Base-by-base conservation (phyloP, 139 green algal species). In the Chlorella sp. region DNA sequence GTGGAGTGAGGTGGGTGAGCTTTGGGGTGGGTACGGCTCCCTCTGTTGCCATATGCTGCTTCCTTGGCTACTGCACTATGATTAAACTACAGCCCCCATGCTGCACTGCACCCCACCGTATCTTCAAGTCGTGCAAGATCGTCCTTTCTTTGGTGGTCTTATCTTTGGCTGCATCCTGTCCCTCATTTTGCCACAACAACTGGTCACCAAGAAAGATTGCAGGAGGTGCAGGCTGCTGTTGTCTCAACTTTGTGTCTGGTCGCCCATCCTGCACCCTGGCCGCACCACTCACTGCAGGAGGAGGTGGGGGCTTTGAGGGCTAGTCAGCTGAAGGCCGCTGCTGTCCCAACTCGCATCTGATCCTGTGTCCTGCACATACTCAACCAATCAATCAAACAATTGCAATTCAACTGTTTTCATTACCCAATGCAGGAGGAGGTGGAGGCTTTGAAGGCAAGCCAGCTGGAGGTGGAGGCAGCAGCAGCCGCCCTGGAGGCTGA, bases 401-500 rank as follows among this genome's bases (percentile, higher is more conserved):
- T n/a, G n/a, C n/a, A n/a, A n/a, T n/a, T n/a, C n/a, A n/a, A n/a
- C 48, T 71, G 64, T 26, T 28, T 71, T 71, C 24, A 14, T 39
- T 19, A 14, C 14, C 75, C 16, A 16, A 26, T 86, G 69, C 89
- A 94, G 82, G 90, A 89, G 61, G 88, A 94, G 83, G 60, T 93
- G 36, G 83, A 76, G 32, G 85, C 69, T 2, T 4, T 48, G 32
- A 22, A 36, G 2, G 34, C 71, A 16, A n/a, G 86, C 84, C 94
- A 78, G 39, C 39, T 92, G 60, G 94, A 95, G 81, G 71, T 91
- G 36, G 81, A 92, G 87, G 93, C 91, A 32, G 28, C 81, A 19
- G 40, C 79, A 2, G 83, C 94, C 28, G 90, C 88, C 39, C 84
- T 96, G 76, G 90, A 95, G 42, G 83, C 81, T 11, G 39, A 95